A percentile compares a stretch with the other conserved stretches of the same genome.
phyloP scores from a whole-genome alignment of 805 yeast genomes.

The Cyberlindnera maritima region DNA sequence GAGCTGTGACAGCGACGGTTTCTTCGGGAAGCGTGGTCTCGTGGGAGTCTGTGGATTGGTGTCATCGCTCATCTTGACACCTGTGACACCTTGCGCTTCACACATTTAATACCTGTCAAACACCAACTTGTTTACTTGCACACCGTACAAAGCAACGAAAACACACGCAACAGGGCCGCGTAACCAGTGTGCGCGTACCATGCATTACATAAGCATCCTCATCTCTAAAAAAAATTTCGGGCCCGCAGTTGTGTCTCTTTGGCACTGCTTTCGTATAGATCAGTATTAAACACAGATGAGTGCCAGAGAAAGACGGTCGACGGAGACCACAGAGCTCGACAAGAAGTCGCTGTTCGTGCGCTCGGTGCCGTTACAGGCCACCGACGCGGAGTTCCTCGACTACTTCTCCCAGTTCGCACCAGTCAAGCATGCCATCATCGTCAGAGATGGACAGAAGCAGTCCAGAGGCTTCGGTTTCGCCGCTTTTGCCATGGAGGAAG shows the following conservation, averaged over 20 bases:
- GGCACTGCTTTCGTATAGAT: not conserved
- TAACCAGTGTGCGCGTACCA: conserved; percentile 1
- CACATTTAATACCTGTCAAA: too few relatives aligned
- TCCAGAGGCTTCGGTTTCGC: conserved; percentile 97
- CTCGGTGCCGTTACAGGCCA: conserved; percentile 75
- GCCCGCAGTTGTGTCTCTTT: conserved; percentile 2
- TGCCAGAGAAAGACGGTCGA: conserved; percentile 8
- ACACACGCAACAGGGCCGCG: not conserved
- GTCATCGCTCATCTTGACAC: too few relatives aligned
- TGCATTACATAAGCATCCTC: conserved; percentile 3
- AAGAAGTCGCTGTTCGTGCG: conserved; percentile 76
- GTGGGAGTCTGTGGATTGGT: conserved; percentile 9
- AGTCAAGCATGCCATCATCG: conserved; percentile 91
- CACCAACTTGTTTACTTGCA: too few relatives aligned
- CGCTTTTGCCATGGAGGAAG: conserved; percentile 81
- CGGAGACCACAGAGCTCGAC: conserved; percentile 32
- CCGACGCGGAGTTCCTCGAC: conserved; percentile 76
- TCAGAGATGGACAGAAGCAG: conserved; percentile 68
- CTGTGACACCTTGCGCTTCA: too few relatives aligned
- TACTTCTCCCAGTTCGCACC: conserved; percentile 92
- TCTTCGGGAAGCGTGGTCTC: conserved; percentile 9
- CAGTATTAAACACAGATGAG: conserved; percentile 7
- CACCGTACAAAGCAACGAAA: not conserved
- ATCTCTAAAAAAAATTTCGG: conserved; percentile 2
- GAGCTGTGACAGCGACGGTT: conserved; percentile 23